phyloP scores from a whole-genome alignment of 805 yeast species.

The Schwanniomyces polymorphus region DNA sequence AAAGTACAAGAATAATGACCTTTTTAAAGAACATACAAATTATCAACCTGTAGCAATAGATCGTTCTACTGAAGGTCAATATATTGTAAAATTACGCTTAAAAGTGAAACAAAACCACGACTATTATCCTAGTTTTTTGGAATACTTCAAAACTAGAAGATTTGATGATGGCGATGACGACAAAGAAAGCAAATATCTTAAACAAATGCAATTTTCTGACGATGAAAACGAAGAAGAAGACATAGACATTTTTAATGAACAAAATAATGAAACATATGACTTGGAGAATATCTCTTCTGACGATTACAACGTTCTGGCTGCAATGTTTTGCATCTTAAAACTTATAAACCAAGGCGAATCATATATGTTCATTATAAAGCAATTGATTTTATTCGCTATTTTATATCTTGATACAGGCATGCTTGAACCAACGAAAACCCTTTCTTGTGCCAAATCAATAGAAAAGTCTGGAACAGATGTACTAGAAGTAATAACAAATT shows the following conservation, averaged over 20 bases:
- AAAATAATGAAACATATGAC: conserved; percentile 6
- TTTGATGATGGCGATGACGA: conserved; percentile 6
- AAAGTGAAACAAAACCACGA: background rate
- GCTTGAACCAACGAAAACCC: conserved; percentile 11
- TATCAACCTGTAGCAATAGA: background rate
- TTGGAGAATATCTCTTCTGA: conserved; percentile 3
- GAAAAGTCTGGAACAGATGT: conserved; percentile 15
- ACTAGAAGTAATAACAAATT: conserved; percentile 15
- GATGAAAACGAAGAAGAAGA: conserved; percentile 17
- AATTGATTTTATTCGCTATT: conserved; percentile 21
- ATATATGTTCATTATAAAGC: conserved; percentile 21
- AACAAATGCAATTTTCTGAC: conserved; percentile 31
- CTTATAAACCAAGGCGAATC: conserved; percentile 30
- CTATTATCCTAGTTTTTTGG: conserved; percentile 10
- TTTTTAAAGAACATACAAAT: background rate
- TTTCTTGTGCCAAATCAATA: conserved; percentile 19
- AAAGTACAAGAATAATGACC: background rate
- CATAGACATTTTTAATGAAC: conserved; percentile 15
- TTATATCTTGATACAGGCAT: conserved; percentile 15
- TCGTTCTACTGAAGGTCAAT: too few species aligned
- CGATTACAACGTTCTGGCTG: conserved; percentile 11
- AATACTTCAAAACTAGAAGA: conserved; percentile 11
- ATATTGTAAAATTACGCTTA: background rate
- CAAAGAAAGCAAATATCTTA: conserved; percentile 11
- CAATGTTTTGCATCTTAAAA: conserved; percentile 14